Evolutionary conservation across 2,329 filamentous ascomycete species (phyloP), one percentile per base, ranked within the genome.

Genomic region (Orbilia ellipsospora): DNA sequence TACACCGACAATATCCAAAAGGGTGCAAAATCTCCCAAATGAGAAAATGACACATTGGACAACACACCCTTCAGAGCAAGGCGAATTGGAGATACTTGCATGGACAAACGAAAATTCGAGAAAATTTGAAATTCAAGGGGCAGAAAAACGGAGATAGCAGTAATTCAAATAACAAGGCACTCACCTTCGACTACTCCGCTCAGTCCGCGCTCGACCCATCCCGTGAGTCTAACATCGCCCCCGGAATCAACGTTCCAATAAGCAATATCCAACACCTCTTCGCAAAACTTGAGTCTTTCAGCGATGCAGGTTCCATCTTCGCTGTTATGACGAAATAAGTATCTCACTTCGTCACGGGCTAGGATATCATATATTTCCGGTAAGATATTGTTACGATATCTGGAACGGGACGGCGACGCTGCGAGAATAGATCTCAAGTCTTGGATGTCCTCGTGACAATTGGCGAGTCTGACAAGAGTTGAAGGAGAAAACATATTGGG

Each of bases 231-330:
- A 16, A 44, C 50, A 31, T 68, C 54, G n/a, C 70, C 70, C 7
- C 72, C 72, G 18, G 64, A 51, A 51, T 75, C 72, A 12, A 54
- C 72, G 61, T 75, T 64, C 72, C 72, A 75, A 51, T 75, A 75
- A 2, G 72, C 72, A 4, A 75, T 28, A 10, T 75, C 72, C 15
- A 75, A 48, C n/a, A 75, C 55, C 20, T 64, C 64, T 20, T 75
- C 59, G 36, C 72, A 75, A 23, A 69, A 69, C 8, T 45, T 57
- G 4, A 75, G 52, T 42, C 60, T 10, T 26, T 75, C 64, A 1
- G 31, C 48, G 12, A 64, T 51, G 18, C 28, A 52, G 36, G 48
- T 50, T 7, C 40, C 36, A 48, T 68, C 70, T 18, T 51, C 36
- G 8, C 40, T 60, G n/a, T 40, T 56, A 18, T 55, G n/a, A 16